Base-by-base conservation (phyloP, 805 yeast genomes). In the Metschnikowia henanensis region DNA sequence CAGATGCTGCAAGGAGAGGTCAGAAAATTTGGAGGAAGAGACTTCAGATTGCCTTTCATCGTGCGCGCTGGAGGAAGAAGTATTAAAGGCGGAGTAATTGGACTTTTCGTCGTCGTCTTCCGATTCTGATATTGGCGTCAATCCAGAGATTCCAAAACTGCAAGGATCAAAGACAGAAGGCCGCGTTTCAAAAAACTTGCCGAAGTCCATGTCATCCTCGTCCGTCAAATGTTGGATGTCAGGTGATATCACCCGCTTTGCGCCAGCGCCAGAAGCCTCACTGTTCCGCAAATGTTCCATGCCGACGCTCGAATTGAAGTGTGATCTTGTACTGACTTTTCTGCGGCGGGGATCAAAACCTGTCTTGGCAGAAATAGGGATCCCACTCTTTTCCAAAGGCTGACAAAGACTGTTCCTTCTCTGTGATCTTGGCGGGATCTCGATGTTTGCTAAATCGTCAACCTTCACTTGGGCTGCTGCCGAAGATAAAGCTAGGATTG, bases 101-200 rank as follows among this genome's bases (percentile, higher is more conserved):
- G 45, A 46, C 29, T 21, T 34, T 5, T 33, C 43, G 41, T 59
- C 58, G 39, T 57, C 62, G 40, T 53, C 58, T 22, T 60, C 66
- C 15, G 57, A 45, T 53, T 70, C 75, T 18, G 56, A 65, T 53
- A 68, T 68, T 25, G 74, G 73, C 17, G 66, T 68, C 48, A 71
- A 66, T 1, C 68, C 70, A 39, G 59, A 57, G 35, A 54, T 48
- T 6, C 56, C 56, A 44, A 53, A 51, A 30, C 63, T 57, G 38
- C 47, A 47, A 37, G 43, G 49, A 45, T 65, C 66, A 40, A 64
- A 59, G 7, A 57, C 49, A 4, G 46, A 33, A 19, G 37, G 12
- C 4, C 48, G 50, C n/a, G 42, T 17, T 30, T 39, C 46, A 22
- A 28, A 26, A 10, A 13, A 6, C 6, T 43, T 10, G 31, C 30